Evolutionary conservation across 768 basidiomycete genomes (phyloP).

Genomic region (Suillus bovinus): DNA sequence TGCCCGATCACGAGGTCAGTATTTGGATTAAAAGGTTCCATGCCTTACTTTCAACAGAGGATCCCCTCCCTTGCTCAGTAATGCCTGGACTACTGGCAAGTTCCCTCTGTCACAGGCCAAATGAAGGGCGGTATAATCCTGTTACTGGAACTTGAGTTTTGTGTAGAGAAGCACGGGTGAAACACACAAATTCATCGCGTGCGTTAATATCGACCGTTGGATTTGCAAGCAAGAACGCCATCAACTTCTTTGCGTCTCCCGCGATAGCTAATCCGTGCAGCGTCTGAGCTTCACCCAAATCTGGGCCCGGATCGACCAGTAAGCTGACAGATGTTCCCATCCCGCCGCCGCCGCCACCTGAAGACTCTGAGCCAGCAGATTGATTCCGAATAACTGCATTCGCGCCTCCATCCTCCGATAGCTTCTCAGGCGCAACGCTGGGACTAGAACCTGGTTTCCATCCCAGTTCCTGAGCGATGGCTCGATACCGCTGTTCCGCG

Average conservation of each 20-base stretch:
- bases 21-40: constrained; percentile 11
- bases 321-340: constrained; percentile 68
- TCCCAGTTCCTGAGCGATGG: constrained; percentile 66
- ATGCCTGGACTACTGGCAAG: constrained; percentile 49
- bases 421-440: constrained; percentile 10
- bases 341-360: constrained; percentile 37
- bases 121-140: constrained; percentile 91
- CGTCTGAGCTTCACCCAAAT: constrained; percentile 39
- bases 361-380: constrained; percentile 31
- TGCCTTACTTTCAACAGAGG: constrained; percentile 55
- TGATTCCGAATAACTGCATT: constrained; percentile 49
- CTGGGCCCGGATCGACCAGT: constrained; percentile 42
- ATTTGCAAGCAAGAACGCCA: constrained; percentile 42
- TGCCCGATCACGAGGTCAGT: constrained; percentile 28
- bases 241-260: constrained; percentile 49
- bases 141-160: constrained; percentile 11
- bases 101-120: constrained; percentile 85
- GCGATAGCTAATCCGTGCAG: constrained; percentile 66
- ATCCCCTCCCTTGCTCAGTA: constrained; percentile 70
- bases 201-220: constrained; percentile 54
- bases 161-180: background rate
- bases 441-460: constrained; percentile 49
- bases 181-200: constrained; percentile 72
- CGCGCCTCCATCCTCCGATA: constrained; percentile 21
- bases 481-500: constrained; percentile 67